Evolutionary conservation across 192 early-diverging fungal genomes (phyloP), one percentile per base, ranked within the genome.

Genomic region (Backusella macrospora): DNA sequence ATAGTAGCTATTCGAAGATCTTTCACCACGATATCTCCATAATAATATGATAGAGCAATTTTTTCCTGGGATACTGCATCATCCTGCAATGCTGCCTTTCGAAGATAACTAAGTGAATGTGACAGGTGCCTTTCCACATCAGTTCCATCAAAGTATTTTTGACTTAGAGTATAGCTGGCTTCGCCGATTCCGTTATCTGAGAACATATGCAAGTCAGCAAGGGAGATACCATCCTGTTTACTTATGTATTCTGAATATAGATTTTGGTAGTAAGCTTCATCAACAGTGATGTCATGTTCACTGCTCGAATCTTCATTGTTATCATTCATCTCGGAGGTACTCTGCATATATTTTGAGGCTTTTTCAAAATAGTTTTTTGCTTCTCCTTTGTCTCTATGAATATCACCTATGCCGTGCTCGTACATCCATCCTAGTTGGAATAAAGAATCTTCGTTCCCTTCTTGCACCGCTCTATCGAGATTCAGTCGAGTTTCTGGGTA

Each of bases 181-280:
- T 0, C 21, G 4, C 9, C 8, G 26, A 23, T 23, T 52, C 49
- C 16, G 6, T 52, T 52, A 59, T 26, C 21, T 0, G 52, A 8
- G 1, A 0, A 23, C 0, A 0, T 26, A 1, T 59, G 9, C 3
- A 59, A 23, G 3, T 14, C 13, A 14, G 4, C 2, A 34, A 34
- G 29, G 29, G 29, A 34, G 1, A 34, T 34, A 34, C 29, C 29
- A 34, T 34, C 29, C 2, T 1, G 29, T 34, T 34, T 34, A 34
- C 2, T 34, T 34, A 0, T 34, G 29, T 34, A 34, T 1, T 34
- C 29, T 34, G n/a, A n/a, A n/a, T n/a, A n/a, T n/a, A n/a, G n/a
- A n/a, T n/a, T n/a, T n/a, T n/a, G n/a, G n/a, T n/a, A n/a, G n/a
- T n/a, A n/a, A 34, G 29, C 29, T 34, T 34, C 1, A 34, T 34